Evolutionary conservation across 2,329 filamentous ascomycete genomes (phyloP).

Genomic region (Intubia oerlemansii): DNA sequence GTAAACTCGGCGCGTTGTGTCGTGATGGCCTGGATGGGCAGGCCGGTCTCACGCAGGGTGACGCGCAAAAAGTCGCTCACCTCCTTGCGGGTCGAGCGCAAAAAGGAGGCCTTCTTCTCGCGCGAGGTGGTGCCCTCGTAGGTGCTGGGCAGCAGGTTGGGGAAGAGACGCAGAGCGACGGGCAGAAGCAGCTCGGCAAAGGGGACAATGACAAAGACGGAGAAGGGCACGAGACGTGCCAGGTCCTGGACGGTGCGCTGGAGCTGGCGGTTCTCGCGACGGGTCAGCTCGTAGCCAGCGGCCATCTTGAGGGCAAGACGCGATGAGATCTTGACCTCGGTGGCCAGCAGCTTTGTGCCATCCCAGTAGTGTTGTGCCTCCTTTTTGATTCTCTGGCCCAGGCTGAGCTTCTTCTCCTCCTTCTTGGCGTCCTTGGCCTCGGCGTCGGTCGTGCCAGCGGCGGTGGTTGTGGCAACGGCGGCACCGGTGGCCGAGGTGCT

Average conservation of each 20-base stretch:
- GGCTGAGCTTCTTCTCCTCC: constrained; percentile 66
- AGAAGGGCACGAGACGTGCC: constrained; percentile 81
- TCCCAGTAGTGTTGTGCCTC: constrained; percentile 94
- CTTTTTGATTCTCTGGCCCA: constrained; percentile 88
- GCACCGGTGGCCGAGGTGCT: constrained; percentile 2
- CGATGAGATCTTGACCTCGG: constrained; percentile 83
- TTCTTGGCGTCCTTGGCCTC: constrained; percentile 38
- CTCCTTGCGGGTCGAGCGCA: constrained; percentile 77
- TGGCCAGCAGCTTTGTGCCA: constrained; percentile 81
- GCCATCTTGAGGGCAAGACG: constrained; percentile 91
- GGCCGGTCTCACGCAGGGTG: constrained; percentile 79
- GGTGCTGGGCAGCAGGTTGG: constrained; percentile 90
- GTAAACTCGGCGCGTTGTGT: constrained; percentile 85
- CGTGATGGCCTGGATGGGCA: constrained; percentile 66
- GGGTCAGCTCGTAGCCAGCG: constrained; percentile 85
- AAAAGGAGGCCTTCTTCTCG: constrained; percentile 63
- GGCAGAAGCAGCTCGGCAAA: constrained; percentile 88
- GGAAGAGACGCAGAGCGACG: constrained; percentile 82
- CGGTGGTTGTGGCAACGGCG: constrained; percentile 7
- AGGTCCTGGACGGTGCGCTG: constrained; percentile 87
- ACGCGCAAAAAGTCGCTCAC: constrained; percentile 77
- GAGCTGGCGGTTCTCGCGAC: constrained; percentile 82
- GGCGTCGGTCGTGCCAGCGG: constrained; percentile 19
- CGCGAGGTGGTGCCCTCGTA: constrained; percentile 85
- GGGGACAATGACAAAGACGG: constrained; percentile 88